Conservation (phyloP, 2,329 filamentous ascomycete species). For the Xylariomycetidae sp. region DNA sequence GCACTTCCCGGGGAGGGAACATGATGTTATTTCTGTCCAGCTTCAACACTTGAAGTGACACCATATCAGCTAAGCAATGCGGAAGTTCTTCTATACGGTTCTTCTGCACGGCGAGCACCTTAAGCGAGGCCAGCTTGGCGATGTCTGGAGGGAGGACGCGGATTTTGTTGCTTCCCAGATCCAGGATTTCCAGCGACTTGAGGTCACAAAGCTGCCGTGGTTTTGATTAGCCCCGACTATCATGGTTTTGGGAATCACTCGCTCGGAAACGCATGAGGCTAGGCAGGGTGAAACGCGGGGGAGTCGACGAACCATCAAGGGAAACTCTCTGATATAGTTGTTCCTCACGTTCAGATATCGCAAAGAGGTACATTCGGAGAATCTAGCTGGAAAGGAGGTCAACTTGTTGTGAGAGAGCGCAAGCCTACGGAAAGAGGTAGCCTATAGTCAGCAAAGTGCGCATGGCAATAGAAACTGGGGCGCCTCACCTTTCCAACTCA, state of each 20-base stretch:
- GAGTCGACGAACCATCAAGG: conserved; percentile 51
- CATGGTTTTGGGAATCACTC: conserved; percentile 4
- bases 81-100: conserved; percentile 84
- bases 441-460: conserved; percentile 13
- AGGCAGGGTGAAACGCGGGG: too few relatives aligned
- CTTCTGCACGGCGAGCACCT: conserved; percentile 80
- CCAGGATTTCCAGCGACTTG: conserved; percentile 82
- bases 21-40: conserved; percentile 81
- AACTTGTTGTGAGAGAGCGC: conserved; percentile 77
- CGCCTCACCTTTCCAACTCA: conserved; percentile 61
- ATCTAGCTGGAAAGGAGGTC: conserved; percentile 60
- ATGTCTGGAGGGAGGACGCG: conserved; percentile 72
- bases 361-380: conserved; percentile 69
- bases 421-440: conserved; percentile 44
- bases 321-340: conserved; percentile 63
- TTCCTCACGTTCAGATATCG: conserved; percentile 77
- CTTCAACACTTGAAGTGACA: conserved; percentile 80
- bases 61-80: conserved; percentile 81
- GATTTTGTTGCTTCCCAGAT: conserved; percentile 85
- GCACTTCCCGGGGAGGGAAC: conserved; percentile 67
- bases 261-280: conserved; percentile 8
- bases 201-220: conserved; percentile 74
- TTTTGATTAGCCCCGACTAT: conserved; percentile 13
- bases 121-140: conserved; percentile 73
- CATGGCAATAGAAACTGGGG: background rate